Evolutionary conservation across 108 stramenopile genomes (phyloP), one percentile per base, ranked within the genome.

Genomic region (Cyclotella atomus): DNA sequence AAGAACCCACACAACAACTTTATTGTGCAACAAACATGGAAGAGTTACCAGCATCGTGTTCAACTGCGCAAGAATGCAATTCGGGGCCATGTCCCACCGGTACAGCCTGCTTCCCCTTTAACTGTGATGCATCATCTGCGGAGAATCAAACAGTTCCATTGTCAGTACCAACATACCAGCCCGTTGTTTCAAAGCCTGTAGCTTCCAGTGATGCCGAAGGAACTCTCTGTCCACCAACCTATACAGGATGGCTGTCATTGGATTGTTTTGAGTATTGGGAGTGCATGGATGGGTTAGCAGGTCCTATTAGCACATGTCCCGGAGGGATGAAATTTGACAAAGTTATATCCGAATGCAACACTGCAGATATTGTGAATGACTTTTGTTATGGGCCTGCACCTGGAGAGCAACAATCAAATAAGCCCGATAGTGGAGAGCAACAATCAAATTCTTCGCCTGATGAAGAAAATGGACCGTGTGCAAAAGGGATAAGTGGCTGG

Each of bases 41-140:
- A 10, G 72, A 65, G 46, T 65, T 73, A 19, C 7, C 29, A 43
- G 41, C 36, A 38, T 56, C 72, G 4, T 73, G 72, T 53, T 52
- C 72, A n/a, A 73, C 41, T 14, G 72, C 72, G n/a, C 53, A 55
- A 29, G 6, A 28, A 6, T 73, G 72, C 53, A 19, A 15, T 44
- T 17, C 43, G 17, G 63, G 54, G 3, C 63, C 52, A 1, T 73
- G 72, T 64, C 72, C 72, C 28, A 8, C 52, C 2, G 72, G 72
- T 4, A 44, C 65, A 49, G 45, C 68, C 53, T 79, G 78, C 45
- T 67, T 72, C n/a, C 78, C 78, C 4, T 79, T 45, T 65, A 35
- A 67, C 0, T 71, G 71, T 43, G 32, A 38, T 1, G n/a, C n/a
- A n/a, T 23, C 34, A 23, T 52, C 53, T 12, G 53, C 50, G 29